Evolutionary conservation across 2,329 filamentous ascomycete species (phyloP).

Genomic region (Pseudogymnoascus sp.): DNA sequence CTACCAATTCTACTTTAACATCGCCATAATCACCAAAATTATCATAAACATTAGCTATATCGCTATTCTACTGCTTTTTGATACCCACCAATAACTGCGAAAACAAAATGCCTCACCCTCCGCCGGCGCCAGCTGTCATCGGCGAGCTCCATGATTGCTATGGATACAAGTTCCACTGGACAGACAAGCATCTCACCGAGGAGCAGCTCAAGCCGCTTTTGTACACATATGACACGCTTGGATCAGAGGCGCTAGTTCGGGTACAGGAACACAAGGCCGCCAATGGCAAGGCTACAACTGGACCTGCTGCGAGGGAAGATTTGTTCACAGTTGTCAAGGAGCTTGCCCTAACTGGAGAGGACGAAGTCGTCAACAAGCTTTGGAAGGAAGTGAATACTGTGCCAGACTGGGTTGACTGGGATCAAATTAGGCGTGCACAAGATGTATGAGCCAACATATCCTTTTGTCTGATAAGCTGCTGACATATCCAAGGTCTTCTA

Average conservation of each 20-base stretch:
- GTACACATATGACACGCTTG: slow-evolving; percentile 61
- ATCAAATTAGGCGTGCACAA: slow-evolving; percentile 65
- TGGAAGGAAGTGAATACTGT: slow-evolving; percentile 61
- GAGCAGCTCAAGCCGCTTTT: slow-evolving; percentile 54
- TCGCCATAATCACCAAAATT: background rate
- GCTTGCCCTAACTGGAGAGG: slow-evolving; percentile 39
- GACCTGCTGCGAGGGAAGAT: slow-evolving; percentile 40
- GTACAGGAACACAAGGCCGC: slow-evolving; percentile 33
- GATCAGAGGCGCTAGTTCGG: slow-evolving; percentile 55
- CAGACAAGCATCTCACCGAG: slow-evolving; percentile 52
- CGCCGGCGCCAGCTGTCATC: background rate
- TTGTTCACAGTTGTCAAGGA: slow-evolving; percentile 55
- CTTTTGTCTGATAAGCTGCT: background rate
- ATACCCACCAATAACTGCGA: background rate
- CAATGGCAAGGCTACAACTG: slow-evolving; percentile 32
- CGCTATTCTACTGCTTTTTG: background rate
- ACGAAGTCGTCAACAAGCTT: slow-evolving; percentile 48
- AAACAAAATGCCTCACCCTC: background rate
- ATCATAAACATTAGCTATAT: background rate
- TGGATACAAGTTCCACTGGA: slow-evolving; percentile 65
- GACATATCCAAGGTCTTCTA: slow-evolving; percentile 49
- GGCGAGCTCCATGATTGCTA: slow-evolving; percentile 34
- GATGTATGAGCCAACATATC: slow-evolving; percentile 33
- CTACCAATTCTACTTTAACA: background rate
- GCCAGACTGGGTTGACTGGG: slow-evolving; percentile 72